Conservation (phyloP, 441 rosid genomes). For the Adansonia grandidieri region DNA sequence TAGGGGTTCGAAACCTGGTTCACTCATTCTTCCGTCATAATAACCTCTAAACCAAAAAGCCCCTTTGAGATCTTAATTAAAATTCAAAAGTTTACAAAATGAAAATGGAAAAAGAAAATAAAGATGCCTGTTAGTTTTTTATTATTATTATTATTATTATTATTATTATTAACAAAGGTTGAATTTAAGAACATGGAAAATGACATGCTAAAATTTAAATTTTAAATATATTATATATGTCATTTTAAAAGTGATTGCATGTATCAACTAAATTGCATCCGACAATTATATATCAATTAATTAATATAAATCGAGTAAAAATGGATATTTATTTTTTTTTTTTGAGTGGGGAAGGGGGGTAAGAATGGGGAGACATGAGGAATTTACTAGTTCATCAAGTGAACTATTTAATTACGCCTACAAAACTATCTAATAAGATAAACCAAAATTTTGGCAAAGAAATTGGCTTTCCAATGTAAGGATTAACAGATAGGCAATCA, state of each 20-base stretch:
- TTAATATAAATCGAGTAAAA: too few species aligned
- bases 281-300: too few species aligned
- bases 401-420: not conserved
- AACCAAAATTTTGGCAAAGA: not conserved
- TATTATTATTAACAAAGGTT: too few species aligned
- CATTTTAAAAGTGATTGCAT: not conserved
- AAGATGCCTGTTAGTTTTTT: too few species aligned
- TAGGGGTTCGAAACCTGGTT: not conserved
- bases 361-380: too few species aligned
- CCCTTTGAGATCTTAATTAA: not conserved
- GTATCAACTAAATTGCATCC: not conserved
- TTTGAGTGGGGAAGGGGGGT: not conserved
- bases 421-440: not conserved
- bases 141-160: too few species aligned
- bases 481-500: conserved; percentile 10
- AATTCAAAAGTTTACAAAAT: not conserved
- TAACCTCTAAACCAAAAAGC: not conserved
- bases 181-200: too few species aligned
- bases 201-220: not conserved
- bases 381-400: conserved; percentile 4
- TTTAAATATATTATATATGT: too few species aligned
- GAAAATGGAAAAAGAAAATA: not conserved
- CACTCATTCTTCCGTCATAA: not conserved
- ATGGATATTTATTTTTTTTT: not conserved
- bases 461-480: not conserved